These are phyloP conservation scores for Fonsecaea multimorphosa DNA, from an alignment of 2,329 filamentous ascomycete species.

Conservation along the genomic window DNA sequence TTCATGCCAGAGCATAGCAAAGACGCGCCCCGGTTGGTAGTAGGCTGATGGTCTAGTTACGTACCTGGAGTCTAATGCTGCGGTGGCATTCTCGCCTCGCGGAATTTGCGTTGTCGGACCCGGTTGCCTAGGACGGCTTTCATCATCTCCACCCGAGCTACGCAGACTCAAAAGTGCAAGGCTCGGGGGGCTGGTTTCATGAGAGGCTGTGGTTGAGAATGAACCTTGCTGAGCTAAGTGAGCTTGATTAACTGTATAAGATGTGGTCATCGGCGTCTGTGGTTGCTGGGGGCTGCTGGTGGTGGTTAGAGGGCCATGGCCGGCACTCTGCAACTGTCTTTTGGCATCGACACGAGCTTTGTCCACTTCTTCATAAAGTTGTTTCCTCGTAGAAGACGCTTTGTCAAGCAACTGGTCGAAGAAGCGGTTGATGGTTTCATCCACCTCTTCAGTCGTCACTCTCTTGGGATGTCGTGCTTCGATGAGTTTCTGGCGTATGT, in stretches of 20 bases:
- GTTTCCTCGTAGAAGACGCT: background rate
- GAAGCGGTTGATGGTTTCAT: background rate
- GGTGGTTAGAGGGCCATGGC: background rate
- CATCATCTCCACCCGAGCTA: background rate
- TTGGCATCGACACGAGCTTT: background rate
- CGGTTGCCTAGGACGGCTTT: background rate
- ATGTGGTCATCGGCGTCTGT: background rate
- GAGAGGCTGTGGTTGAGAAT: background rate
- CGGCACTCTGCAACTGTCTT: background rate
- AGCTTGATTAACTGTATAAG: background rate
- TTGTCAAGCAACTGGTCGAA: background rate
- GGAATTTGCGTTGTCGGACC: background rate
- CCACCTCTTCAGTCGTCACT: background rate
- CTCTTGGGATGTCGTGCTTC: background rate
- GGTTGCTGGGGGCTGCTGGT: background rate
- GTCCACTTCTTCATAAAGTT: background rate
- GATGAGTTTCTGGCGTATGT: background rate
- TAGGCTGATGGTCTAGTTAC: background rate
- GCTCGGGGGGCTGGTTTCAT: background rate
- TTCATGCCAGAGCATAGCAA: conserved; percentile 13
- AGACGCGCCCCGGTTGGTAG: conserved; percentile 6
- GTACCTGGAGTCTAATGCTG: conserved; percentile 2
- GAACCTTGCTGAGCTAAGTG: background rate
- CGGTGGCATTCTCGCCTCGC: background rate
- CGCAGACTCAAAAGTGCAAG: background rate